Percentiles rank a stretch among this genome's conserved stretches.
phyloP scores from a whole-genome alignment of 2,329 filamentous ascomycete genomes.

The Seiridium unicorne region DNA sequence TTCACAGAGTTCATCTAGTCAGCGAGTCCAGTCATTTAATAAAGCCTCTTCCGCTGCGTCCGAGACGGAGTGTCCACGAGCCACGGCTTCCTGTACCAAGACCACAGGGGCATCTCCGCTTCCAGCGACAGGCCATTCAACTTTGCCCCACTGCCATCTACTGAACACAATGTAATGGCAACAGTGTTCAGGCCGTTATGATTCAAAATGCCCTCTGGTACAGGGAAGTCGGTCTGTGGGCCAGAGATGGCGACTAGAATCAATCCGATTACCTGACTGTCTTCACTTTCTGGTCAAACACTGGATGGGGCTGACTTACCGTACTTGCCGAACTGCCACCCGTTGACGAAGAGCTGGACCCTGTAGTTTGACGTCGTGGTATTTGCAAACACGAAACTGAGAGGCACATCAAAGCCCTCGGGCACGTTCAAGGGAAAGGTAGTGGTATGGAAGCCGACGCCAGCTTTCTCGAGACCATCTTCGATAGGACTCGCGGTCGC shows the following conservation, averaged over 20 bases:
- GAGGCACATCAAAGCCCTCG: slow-evolving; percentile 54
- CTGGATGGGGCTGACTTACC: neutral
- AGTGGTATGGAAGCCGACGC: slow-evolving; percentile 58
- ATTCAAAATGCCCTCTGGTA: slow-evolving; percentile 71
- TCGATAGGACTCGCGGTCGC: slow-evolving; percentile 9
- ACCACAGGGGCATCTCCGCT: slow-evolving; percentile 39
- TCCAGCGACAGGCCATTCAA: slow-evolving; percentile 38
- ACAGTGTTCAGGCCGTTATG: slow-evolving; percentile 70
- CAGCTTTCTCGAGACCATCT: slow-evolving; percentile 43
- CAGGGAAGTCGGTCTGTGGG: slow-evolving; percentile 69
- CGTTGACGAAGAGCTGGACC: slow-evolving; percentile 69
- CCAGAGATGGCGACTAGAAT: slow-evolving; percentile 62
- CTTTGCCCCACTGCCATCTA: slow-evolving; percentile 55
- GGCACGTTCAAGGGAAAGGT: slow-evolving; percentile 56
- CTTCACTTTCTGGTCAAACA: neutral
- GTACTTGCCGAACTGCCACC: slow-evolving; percentile 64
- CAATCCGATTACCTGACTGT: neutral
- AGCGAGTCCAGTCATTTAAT: slow-evolving; percentile 5
- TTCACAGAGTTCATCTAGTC: too few species aligned
- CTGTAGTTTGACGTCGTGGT: slow-evolving; percentile 23
- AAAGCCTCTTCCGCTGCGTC: slow-evolving; percentile 11
- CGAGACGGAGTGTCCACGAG: slow-evolving; percentile 14
- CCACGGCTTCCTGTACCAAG: slow-evolving; percentile 15
- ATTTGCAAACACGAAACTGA: slow-evolving; percentile 58
- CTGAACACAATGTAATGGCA: slow-evolving; percentile 66